A percentile compares a stretch with the other conserved stretches of the same genome.
Conservation (phyloP, 345 rosid species). For the Acer yangbiense region DNA sequence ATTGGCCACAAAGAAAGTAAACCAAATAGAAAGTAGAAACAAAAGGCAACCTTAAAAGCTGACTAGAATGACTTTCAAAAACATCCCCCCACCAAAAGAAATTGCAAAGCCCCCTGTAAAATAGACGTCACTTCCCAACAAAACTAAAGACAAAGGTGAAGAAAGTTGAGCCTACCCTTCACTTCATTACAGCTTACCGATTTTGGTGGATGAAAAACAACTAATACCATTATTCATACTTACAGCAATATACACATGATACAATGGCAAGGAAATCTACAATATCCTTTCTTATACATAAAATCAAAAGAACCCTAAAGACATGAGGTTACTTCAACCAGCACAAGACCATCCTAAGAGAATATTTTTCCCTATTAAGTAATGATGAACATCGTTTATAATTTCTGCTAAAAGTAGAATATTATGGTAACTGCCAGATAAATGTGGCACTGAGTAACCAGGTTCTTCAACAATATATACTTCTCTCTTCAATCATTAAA, state of each 20-base stretch:
- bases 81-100: too few species aligned
- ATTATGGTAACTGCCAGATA: neutral
- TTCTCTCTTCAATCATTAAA: neutral
- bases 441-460: neutral
- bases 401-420: neutral
- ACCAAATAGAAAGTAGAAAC: neutral
- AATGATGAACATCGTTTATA: neutral
- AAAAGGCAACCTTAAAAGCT: neutral
- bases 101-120: neutral
- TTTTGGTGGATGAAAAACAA: neutral
- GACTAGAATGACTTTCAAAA: too few species aligned
- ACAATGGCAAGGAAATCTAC: neutral
- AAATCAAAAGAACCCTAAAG: neutral
- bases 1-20: neutral
- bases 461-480: neutral
- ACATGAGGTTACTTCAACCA: neutral
- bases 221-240: neutral
- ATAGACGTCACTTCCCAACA: neutral
- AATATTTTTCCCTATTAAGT: neutral
- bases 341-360: neutral
- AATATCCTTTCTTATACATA: neutral
- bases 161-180: neutral
- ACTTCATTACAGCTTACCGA: neutral
- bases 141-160: neutral
- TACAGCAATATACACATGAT: neutral